These are phyloP conservation scores for Apiospora marii DNA, from an alignment of 2,329 filamentous ascomycete genomes.

Conservation along the genomic window DNA sequence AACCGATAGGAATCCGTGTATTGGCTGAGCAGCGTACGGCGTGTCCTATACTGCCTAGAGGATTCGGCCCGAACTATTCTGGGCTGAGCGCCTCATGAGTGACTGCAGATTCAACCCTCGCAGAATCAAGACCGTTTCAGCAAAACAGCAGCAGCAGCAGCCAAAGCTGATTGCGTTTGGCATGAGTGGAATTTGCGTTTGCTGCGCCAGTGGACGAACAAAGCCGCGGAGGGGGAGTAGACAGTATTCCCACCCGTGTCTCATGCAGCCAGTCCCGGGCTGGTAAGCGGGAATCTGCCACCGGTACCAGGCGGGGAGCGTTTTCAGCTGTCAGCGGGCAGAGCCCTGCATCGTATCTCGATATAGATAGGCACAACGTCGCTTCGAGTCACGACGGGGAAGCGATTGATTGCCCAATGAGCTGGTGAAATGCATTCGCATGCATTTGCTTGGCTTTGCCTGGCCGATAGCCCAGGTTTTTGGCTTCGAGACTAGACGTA, in stretches of 20 bases:
- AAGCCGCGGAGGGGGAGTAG: not conserved
- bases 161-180: not conserved
- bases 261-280: not conserved
- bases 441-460: not conserved
- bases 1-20: not conserved
- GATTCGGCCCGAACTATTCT: conserved; percentile 15
- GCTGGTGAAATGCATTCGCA: not conserved
- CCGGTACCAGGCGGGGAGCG: not conserved
- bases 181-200: not conserved
- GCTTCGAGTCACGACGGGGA: not conserved
- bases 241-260: not conserved
- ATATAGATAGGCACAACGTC: not conserved
- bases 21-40: conserved; percentile 6
- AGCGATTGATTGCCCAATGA: not conserved
- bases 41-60: not conserved
- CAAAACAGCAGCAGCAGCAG: not conserved
- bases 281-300: not conserved
- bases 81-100: not conserved
- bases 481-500: conserved; percentile 4
- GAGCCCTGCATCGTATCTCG: conserved; percentile 5
- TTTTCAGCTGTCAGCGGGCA: conserved; percentile 10
- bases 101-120: not conserved
- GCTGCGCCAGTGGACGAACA: not conserved
- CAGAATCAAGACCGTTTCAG: conserved; percentile 16
- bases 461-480: not conserved